Percentiles rank a stretch among this genome's conserved stretches.
phyloP scores from a whole-genome alignment of 1,284 basidiomycete species.

The Cryptococcus sp. region DNA sequence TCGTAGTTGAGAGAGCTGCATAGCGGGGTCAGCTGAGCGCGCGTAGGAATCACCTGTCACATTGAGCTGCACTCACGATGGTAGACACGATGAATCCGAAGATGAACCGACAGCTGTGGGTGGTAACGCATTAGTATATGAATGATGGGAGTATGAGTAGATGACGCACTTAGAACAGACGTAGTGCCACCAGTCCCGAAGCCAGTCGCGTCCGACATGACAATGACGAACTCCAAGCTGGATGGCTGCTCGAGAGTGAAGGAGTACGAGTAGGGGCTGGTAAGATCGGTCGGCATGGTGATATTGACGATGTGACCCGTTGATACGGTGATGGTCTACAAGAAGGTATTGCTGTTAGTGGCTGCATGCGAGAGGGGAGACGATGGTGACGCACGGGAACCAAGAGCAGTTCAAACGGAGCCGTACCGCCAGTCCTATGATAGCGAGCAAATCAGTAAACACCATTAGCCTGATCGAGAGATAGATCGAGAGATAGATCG shows the following conservation, averaged over 20 bases:
- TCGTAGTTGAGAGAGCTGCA: conserved; percentile 28
- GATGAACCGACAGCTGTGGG: conserved; percentile 38
- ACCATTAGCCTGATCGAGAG: background rate
- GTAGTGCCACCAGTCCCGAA: conserved; percentile 45
- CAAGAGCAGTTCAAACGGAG: conserved; percentile 38
- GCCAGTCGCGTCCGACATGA: conserved; percentile 44
- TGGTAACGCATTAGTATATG: background rate
- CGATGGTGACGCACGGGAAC: conserved; percentile 38
- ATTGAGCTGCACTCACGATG: conserved; percentile 16
- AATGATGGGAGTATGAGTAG: background rate
- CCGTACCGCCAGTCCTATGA: conserved; percentile 39
- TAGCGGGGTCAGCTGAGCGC: background rate
- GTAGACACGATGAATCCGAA: conserved; percentile 32
- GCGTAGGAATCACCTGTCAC: background rate
- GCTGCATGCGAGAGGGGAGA: background rate
- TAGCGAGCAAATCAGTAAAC: conserved; percentile 8
- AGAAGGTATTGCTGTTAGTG: background rate
- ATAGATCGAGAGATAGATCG: background rate
- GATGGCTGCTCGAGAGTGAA: conserved; percentile 37
- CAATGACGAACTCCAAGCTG: conserved; percentile 38
- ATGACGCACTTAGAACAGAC: conserved; percentile 36
- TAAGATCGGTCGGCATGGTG: conserved; percentile 31
- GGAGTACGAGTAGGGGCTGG: conserved; percentile 26
- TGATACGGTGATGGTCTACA: conserved; percentile 28
- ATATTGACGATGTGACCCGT: conserved; percentile 39